Evolutionary conservation across 1,139 yeast genomes (phyloP).

Genomic region (Scheffersomyces quercinus): DNA sequence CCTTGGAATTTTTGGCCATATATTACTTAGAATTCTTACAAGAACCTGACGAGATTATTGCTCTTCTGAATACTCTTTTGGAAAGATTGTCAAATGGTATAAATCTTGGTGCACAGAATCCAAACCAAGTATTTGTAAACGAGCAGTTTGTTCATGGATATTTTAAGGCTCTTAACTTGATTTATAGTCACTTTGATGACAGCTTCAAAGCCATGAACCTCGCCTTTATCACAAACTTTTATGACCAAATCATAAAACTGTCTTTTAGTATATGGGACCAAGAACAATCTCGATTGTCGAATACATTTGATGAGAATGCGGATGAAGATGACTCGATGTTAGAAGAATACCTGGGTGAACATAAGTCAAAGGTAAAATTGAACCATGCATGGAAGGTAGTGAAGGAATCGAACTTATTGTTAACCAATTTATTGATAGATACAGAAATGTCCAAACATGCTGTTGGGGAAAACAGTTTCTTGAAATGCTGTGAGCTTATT

Average conservation of each 20-base stretch:
- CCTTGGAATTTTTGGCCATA: constrained; percentile 50
- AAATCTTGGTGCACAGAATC: constrained; percentile 25
- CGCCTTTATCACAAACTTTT: not conserved
- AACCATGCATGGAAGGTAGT: constrained; percentile 83
- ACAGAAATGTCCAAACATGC: constrained; percentile 6
- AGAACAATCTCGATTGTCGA: constrained; percentile 57
- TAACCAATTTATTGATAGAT: constrained; percentile 41
- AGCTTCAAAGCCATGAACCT: not conserved
- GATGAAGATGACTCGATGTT: constrained; percentile 13
- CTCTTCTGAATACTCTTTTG: constrained; percentile 33
- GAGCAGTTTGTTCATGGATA: constrained; percentile 55
- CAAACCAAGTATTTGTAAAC: constrained; percentile 28
- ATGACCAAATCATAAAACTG: not conserved
- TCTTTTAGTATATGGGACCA: constrained; percentile 49
- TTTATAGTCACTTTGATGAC: constrained; percentile 38
- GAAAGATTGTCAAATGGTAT: constrained; percentile 27
- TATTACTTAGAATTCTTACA: constrained; percentile 15
- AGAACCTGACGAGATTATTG: constrained; percentile 14
- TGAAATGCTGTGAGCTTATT: constrained; percentile 39
- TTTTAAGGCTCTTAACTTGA: constrained; percentile 55
- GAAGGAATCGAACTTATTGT: constrained; percentile 68
- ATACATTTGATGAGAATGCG: constrained; percentile 44
- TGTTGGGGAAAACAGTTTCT: constrained; percentile 9
- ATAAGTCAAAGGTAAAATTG: constrained; percentile 51
- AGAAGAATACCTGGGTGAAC: constrained; percentile 26